These are phyloP conservation scores for Calvatia gigantea DNA, from an alignment of 768 basidiomycete species.

Conservation along the genomic window DNA sequence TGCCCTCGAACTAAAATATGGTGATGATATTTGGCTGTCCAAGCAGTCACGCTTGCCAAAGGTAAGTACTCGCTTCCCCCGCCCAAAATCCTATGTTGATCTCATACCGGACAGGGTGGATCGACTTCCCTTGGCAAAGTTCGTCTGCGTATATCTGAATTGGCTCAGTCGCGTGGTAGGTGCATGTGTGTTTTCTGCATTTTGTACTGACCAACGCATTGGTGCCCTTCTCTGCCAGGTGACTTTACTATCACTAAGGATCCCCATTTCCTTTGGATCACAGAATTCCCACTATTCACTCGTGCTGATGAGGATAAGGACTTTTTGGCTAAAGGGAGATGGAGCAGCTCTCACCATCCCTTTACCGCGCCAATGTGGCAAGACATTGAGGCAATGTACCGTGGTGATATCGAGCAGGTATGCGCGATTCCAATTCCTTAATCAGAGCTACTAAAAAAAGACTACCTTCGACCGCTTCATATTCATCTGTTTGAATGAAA, in stretches of 20 bases:
- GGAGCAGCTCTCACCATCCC: constrained; percentile 93
- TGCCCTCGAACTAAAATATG: constrained; percentile 39
- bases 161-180: constrained; percentile 63
- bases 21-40: constrained; percentile 58
- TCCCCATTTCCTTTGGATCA: constrained; percentile 93
- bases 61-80: constrained; percentile 32
- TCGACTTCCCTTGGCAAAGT: constrained; percentile 77
- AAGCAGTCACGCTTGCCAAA: constrained; percentile 47
- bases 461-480: constrained; percentile 9
- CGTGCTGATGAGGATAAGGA: constrained; percentile 86
- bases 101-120: constrained; percentile 57
- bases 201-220: constrained; percentile 8
- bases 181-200: constrained; percentile 11
- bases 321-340: constrained; percentile 78
- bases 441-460: constrained; percentile 8
- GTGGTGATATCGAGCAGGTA: constrained; percentile 60
- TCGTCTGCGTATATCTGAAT: constrained; percentile 62
- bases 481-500: constrained; percentile 1
- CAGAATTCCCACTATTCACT: constrained; percentile 92
- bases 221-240: constrained; percentile 33
- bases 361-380: constrained; percentile 96
- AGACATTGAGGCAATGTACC: constrained; percentile 75
- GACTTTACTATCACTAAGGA: constrained; percentile 48
- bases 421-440: constrained; percentile 17
- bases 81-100: constrained; percentile 14